Evolutionary conservation across 2,329 filamentous ascomycete species (phyloP), one percentile per base, ranked within the genome.

Genomic region (Verticillium alfalfae): DNA sequence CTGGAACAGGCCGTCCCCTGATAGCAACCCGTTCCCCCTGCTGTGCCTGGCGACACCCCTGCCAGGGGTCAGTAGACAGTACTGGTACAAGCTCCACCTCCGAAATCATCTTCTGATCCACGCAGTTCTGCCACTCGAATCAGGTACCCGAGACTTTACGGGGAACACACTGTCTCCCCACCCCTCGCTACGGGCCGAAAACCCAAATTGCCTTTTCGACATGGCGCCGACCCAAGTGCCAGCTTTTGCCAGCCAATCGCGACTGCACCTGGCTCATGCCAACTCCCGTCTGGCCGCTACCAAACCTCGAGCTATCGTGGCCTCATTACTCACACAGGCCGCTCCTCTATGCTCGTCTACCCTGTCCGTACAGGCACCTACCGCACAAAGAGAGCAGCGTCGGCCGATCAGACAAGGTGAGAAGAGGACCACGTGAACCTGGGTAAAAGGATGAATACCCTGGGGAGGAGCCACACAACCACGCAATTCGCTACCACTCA

Each of bases 171-270:
- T 18, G 45, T 34, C 36, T 57, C 41, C 39, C 34, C 54, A 54
- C 34, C 36, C 16, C 39, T 69, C 68, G 66, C 63, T 60, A 60
- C 73, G 73, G 73, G 61, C 73, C 73, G 73, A 74, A 69, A 71
- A 66, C 67, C 73, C 73, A 75, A 71, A 75, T 69, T 72, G 66
- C 55, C 45, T 60, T 62, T 38, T 31, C 15, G 34, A 56, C 26
- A 56, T 56, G 54, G 45, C 45, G 45, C 22, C 18, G 45, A 56
- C 54, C 54, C 54, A 56, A 65, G 39, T 38, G 56, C 49, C 52
- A 58, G 52, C 60, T 63, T 63, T 63, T 65, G 56, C 65, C 67
- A 60, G 62, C 68, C 69, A 72, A 73, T 71, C 60, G 60, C 54
- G 60, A 62, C 39, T 39, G 18, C 15, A 31, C 52, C 18, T 36